These are phyloP conservation scores for Parmelia sp. DNA, from an alignment of 495 filamentous ascomycete genomes.

Conservation along the genomic window DNA sequence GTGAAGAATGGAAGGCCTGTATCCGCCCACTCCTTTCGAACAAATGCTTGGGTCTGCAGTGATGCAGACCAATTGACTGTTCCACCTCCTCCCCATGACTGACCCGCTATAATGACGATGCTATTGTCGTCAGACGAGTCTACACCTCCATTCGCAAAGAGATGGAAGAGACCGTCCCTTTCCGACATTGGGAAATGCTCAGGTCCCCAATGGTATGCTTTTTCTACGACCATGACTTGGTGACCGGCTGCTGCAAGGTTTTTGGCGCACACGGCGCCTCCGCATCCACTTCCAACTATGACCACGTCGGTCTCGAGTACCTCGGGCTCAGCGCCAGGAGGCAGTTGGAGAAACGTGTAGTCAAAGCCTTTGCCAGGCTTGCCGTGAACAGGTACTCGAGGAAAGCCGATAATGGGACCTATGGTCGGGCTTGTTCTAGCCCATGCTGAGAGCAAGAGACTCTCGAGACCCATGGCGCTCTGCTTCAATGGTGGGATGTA, in stretches of 20 bases:
- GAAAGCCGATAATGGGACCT: slow-evolving; percentile 53
- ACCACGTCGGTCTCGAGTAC: slow-evolving; percentile 73
- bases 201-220: slow-evolving; percentile 65
- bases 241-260: slow-evolving; percentile 70
- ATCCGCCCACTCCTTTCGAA: slow-evolving; percentile 77
- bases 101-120: slow-evolving; percentile 58
- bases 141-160: slow-evolving; percentile 58
- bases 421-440: slow-evolving; percentile 52
- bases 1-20: slow-evolving; percentile 70
- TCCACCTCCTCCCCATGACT: slow-evolving; percentile 79
- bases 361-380: slow-evolving; percentile 50
- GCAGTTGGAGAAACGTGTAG: slow-evolving; percentile 49
- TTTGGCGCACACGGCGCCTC: slow-evolving; percentile 77
- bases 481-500: slow-evolving; percentile 52
- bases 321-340: slow-evolving; percentile 40
- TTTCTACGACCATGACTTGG: slow-evolving; percentile 75
- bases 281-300: slow-evolving; percentile 81
- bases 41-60: slow-evolving; percentile 71
- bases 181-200: slow-evolving; percentile 67
- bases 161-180: slow-evolving; percentile 45
- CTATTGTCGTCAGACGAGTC: slow-evolving; percentile 56
- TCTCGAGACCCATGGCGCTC: slow-evolving; percentile 50
- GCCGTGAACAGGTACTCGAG: slow-evolving; percentile 55
- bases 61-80: slow-evolving; percentile 86
- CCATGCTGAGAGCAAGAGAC: slow-evolving; percentile 54